Evolutionary conservation across 2,329 filamentous ascomycete genomes (phyloP).

Genomic region (Fusarium camptoceras): DNA sequence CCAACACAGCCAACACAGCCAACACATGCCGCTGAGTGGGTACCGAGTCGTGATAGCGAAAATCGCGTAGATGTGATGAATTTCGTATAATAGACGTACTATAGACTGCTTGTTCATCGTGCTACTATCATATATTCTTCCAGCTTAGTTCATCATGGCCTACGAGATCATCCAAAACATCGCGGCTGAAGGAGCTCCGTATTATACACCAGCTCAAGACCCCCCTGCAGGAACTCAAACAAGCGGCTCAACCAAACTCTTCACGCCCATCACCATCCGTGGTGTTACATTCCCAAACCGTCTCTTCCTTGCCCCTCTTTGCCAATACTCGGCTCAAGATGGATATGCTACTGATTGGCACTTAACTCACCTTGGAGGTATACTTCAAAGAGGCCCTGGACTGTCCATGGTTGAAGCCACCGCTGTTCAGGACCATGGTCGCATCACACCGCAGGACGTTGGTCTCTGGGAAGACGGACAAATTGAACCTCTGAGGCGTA

Average conservation of each 20-base stretch:
- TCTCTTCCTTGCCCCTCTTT: constrained; percentile 58
- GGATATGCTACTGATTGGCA: constrained; percentile 85
- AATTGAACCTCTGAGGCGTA: constrained; percentile 74
- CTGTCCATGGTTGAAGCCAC: constrained; percentile 83
- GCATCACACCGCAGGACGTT: constrained; percentile 82
- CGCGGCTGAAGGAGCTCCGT: constrained; percentile 52
- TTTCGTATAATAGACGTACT: neutral
- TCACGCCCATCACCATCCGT: constrained; percentile 60
- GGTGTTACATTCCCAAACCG: constrained; percentile 58
- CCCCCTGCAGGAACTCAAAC: constrained; percentile 57
- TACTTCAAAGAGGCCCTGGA: constrained; percentile 78
- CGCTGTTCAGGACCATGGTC: constrained; percentile 77
- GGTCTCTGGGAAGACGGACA: constrained; percentile 89
- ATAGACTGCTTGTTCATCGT: neutral
- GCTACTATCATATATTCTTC: neutral
- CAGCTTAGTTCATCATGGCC: neutral
- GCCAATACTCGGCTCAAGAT: constrained; percentile 60
- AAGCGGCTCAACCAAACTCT: constrained; percentile 53
- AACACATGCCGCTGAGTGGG: neutral
- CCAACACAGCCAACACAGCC: neutral
- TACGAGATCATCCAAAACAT: constrained; percentile 37
- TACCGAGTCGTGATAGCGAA: neutral
- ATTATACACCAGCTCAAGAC: constrained; percentile 60
- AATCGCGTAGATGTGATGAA: neutral
- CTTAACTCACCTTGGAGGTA: constrained; percentile 82